Conservation (phyloP, 495 filamentous ascomycete genomes). For the Talaromyces trachyspermus region DNA sequence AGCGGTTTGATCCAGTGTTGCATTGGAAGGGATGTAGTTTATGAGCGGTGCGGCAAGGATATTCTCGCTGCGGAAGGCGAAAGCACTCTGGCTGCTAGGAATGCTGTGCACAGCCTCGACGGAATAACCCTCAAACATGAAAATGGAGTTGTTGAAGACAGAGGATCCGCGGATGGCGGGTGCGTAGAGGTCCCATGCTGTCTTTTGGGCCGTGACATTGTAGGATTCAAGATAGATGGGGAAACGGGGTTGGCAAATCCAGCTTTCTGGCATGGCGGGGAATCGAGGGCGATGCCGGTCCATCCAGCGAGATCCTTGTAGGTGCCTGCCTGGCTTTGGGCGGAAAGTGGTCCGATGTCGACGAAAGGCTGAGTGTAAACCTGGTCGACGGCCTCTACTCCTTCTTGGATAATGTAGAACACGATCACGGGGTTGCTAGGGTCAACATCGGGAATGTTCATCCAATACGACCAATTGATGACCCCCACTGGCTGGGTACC, state of each 20-base stretch:
- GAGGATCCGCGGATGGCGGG: conserved; percentile 20
- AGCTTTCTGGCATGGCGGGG: conserved; percentile 36
- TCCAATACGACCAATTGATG: conserved; percentile 46
- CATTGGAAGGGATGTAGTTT: conserved; percentile 24
- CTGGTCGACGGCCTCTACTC: conserved; percentile 30
- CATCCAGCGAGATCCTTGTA: conserved; percentile 39
- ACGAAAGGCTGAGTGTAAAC: conserved; percentile 38
- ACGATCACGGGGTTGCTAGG: conserved; percentile 38
- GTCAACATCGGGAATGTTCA: conserved; percentile 33
- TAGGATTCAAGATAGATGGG: conserved; percentile 39
- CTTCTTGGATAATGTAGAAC: conserved; percentile 46
- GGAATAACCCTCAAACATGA: conserved; percentile 52
- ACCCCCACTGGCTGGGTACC: conserved; percentile 32
- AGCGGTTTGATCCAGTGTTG: conserved; percentile 22
- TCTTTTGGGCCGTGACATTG: conserved; percentile 34
- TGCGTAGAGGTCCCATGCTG: conserved; percentile 34
- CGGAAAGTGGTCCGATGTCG: conserved; percentile 34
- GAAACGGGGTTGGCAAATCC: conserved; percentile 41
- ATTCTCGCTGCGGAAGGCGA: conserved; percentile 34
- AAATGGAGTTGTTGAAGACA: conserved; percentile 30
- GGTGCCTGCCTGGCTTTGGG: conserved; percentile 21
- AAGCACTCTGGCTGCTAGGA: conserved; percentile 27
- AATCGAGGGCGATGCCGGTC: conserved; percentile 29
- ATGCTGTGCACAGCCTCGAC: conserved; percentile 36
- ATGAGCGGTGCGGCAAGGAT: conserved; percentile 39